Base-by-base conservation (phyloP, 2,329 filamentous ascomycete genomes). In the Fulvia fulva region DNA sequence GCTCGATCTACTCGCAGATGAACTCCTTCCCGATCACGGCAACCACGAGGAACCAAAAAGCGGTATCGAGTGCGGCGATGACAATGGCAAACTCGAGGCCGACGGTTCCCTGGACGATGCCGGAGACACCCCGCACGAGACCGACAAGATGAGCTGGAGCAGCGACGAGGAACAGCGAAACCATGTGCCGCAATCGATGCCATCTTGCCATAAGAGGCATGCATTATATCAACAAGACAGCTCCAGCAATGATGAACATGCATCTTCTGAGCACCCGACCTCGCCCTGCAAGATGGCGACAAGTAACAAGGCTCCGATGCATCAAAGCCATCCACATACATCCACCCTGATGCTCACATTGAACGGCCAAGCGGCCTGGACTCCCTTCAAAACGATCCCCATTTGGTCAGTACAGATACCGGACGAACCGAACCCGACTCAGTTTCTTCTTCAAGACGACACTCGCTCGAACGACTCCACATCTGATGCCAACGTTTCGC, bases 21-120 rank as follows among this genome's bases (percentile, higher is more conserved):
- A 60, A 23, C 28, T 60, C 9, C 56, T 60, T 50, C 58, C 58
- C 12, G 44, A 32, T 44, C 43, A 32, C n/a, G 22, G 37, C 45
- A 37, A 22, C 5, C 19, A 14, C 14, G 12, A 9, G 23, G 12
- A 45, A 6, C 23, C 19, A 19, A 25, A 53, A 21, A 8, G 16
- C 28, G 9, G 12, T 9, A 14, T 22, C n/a, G 4, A 37, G 14
- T 14, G 21, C 32, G 23, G 8, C 30, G 19, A 52, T 16, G 23
- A 12, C 28, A 19, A 2, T 7, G 11, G 16, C 12, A 7, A 41
- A 14, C 50, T 22, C 21, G 23, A 50, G 11, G 3, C 25, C 30
- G 47, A 12, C 25, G 11, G 23, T 30, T 23, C 2, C 16, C 8
- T 7, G n/a, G 11, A 12, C 4, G 5, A 34, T 2, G 28, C 19